Evolutionary conservation across 345 rosid genomes (phyloP).

Genomic region (Luvunga scandens): DNA sequence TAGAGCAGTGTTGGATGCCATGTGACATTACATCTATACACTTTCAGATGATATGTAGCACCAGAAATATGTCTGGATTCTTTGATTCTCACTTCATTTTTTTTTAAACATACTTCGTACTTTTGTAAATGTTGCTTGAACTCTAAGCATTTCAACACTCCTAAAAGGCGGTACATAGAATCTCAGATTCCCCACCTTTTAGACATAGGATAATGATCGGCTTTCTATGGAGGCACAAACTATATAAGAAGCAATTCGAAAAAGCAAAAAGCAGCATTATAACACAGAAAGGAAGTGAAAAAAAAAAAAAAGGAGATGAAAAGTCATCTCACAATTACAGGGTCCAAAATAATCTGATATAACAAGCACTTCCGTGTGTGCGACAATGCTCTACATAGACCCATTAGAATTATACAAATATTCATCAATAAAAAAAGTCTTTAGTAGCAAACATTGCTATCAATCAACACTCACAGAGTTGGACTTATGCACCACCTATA

Average conservation of each 20-base stretch:
- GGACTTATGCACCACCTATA: slow-evolving; percentile 12
- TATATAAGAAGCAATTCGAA: slow-evolving; percentile 5
- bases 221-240: slow-evolving; percentile 14
- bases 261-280: slow-evolving; percentile 22
- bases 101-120: slow-evolving; percentile 3
- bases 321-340: slow-evolving; percentile 12
- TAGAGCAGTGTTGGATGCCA: background rate
- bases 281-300: slow-evolving; percentile 21
- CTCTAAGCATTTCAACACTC: slow-evolving; percentile 14
- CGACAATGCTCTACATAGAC: slow-evolving; percentile 6
- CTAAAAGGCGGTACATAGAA: background rate
- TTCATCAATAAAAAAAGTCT: background rate
- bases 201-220: slow-evolving; percentile 6
- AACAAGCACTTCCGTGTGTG: background rate
- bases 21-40: background rate
- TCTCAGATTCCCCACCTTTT: slow-evolving; percentile 15
- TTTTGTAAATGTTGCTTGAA: slow-evolving; percentile 13
- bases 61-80: background rate
- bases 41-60: background rate
- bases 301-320: slow-evolving; percentile 7
- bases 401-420: background rate
- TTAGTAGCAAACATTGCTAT: slow-evolving; percentile 5
- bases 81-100: slow-evolving; percentile 8
- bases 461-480: slow-evolving; percentile 8
- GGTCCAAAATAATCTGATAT: slow-evolving; percentile 10